Conservation (phyloP, 371 early-diverging fungal species). For the Rhizoclosmatium hyalinum region DNA sequence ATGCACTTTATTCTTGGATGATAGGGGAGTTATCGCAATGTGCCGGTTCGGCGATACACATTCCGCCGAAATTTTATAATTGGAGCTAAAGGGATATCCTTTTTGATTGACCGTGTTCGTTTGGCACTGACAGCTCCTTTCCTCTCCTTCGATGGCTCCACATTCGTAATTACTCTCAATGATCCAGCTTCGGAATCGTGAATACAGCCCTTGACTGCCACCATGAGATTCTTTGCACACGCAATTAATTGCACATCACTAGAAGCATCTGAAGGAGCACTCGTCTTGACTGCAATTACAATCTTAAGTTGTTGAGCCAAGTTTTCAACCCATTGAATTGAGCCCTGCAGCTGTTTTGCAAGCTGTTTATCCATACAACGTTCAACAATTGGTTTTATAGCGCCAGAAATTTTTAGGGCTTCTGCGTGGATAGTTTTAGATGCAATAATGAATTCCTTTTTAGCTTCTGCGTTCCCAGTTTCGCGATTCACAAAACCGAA, state of each 20-base stretch:
- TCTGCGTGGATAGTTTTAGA: constrained; percentile 47
- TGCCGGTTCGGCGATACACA: not conserved
- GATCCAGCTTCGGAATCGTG: constrained; percentile 47
- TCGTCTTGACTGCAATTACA: constrained; percentile 59
- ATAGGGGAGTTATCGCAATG: not conserved
- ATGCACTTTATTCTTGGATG: not conserved
- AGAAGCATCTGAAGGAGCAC: constrained; percentile 50
- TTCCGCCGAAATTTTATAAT: constrained; percentile 9
- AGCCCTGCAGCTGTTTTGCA: constrained; percentile 32
- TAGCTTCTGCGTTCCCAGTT: constrained; percentile 37
- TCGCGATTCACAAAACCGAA: constrained; percentile 33
- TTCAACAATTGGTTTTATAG: constrained; percentile 38
- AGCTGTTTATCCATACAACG: constrained; percentile 52
- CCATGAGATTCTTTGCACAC: constrained; percentile 53
- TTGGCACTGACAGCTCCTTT: not conserved
- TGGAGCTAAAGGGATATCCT: not conserved
- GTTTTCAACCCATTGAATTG: constrained; percentile 46
- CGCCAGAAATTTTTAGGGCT: constrained; percentile 27
- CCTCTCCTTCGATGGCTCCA: not conserved
- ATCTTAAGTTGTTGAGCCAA: constrained; percentile 57
- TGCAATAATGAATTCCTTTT: constrained; percentile 49
- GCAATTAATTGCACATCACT: constrained; percentile 48
- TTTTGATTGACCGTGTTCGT: not conserved
- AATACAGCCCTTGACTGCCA: constrained; percentile 44
- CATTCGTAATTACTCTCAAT: constrained; percentile 29